Evolutionary conservation across 23 red algal species (phyloP), one percentile per base, ranked within the genome.

Genomic region (Gracilaria domingensis): DNA sequence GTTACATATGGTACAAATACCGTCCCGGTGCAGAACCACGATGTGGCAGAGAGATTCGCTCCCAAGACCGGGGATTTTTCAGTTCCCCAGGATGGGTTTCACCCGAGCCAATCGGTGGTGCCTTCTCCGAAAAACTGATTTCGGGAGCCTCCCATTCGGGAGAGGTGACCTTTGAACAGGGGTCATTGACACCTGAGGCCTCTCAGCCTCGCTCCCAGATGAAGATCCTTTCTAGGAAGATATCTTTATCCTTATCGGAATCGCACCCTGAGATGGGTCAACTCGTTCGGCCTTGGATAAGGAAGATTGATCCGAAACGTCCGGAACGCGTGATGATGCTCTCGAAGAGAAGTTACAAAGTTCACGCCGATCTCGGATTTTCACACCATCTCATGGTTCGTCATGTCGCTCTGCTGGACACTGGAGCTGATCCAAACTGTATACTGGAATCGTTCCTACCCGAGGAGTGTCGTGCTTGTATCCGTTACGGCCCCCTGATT

Each of bases 371-470:
- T 42, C 42, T 80, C 17, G 39, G 75, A 21, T 4, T 55, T 9
- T 9, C 75, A 48, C 14, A 47, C 16, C 51, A 47, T 45, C 42
- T 48, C 17, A 56, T 55, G 75, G 51, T 2, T 32, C 42, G 75
- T 45, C 42, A 29, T 13, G 26, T 84, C 0, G 13, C 80, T 32
- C 48, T 84, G 0, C 60, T 84, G 17, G 2, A 84, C 80, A 84
- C 54, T 14, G 80, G 80, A 28, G 80, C 54, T 11, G 80, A 53
- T 28, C 55, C 80, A 12, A 84, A 84, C 21, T 64, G 17, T 38
- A 39, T 84, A n/a, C 14, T 42, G 33, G 16, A 54, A 33, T 66
- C 54, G 18, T 28, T 36, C 0, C 54, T 84, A 4, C 56, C 23
- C 5, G 14, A 30, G 28, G 25, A 66, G 53, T 38, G 17, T 30